These are phyloP conservation scores for Amanita rimosa DNA, from an alignment of 768 basidiomycete genomes.

Conservation along the genomic window DNA sequence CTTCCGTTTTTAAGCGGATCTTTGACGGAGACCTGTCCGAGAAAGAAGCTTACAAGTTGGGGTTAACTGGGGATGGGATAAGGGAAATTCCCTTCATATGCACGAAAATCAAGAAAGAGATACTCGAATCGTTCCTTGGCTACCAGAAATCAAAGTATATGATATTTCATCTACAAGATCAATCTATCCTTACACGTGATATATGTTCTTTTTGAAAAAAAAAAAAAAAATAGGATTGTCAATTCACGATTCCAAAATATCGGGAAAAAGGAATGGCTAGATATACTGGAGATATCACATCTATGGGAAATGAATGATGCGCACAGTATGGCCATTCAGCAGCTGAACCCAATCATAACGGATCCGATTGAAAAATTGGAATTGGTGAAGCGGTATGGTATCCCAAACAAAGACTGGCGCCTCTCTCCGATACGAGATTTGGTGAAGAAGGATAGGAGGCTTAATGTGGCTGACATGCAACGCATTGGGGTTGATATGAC, in stretches of 20 bases:
- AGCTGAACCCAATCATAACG: background rate
- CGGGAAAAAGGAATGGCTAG: constrained; percentile 9
- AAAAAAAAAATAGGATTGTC: background rate
- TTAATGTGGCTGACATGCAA: constrained; percentile 16
- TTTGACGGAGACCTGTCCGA: background rate
- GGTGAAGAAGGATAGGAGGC: constrained; percentile 12
- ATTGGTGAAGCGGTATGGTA: background rate
- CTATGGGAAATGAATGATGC: constrained; percentile 7
- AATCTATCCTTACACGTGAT: background rate
- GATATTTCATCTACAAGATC: background rate
- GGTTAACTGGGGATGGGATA: background rate
- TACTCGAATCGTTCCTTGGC: background rate
- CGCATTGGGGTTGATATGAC: constrained; percentile 17
- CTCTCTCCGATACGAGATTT: constrained; percentile 17
- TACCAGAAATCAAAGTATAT: background rate
- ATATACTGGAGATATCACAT: constrained; percentile 7
- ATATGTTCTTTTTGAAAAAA: background rate
- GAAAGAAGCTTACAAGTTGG: background rate
- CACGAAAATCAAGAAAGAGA: background rate
- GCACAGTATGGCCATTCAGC: background rate
- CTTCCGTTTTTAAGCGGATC: background rate
- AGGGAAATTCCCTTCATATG: background rate
- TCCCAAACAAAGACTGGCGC: constrained; percentile 17
- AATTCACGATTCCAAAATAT: too few species aligned
- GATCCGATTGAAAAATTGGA: constrained; percentile 1